phyloP scores from a whole-genome alignment of 2,329 filamentous ascomycete species.

The Didymella pomorum region DNA sequence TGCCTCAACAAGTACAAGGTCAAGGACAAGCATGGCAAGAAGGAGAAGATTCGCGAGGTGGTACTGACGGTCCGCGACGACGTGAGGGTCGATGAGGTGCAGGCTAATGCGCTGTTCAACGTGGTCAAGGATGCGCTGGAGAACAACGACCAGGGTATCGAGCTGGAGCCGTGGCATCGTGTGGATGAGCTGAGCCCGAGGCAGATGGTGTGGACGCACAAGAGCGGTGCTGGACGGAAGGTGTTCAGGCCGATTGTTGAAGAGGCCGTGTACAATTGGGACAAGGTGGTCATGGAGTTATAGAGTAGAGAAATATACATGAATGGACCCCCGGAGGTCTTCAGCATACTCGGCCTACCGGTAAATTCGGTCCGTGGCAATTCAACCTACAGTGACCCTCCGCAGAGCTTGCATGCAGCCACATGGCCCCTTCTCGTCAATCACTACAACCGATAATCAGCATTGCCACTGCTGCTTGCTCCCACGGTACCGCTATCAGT shows the following conservation, averaged over 20 bases:
- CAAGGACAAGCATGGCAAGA: conserved; percentile 51
- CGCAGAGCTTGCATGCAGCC: too few relatives aligned
- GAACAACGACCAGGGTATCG: conserved; percentile 47
- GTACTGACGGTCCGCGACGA: conserved; percentile 56
- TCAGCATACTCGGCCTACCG: not conserved
- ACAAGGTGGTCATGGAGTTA: conserved; percentile 30
- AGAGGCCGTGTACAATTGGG: conserved; percentile 54
- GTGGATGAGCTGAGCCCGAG: conserved; percentile 52
- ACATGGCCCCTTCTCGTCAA: too few relatives aligned
- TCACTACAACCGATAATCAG: too few relatives aligned
- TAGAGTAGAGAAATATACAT: not conserved
- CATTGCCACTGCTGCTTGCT: too few relatives aligned
- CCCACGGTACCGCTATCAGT: too few relatives aligned
- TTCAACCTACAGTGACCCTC: too few relatives aligned
- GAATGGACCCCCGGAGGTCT: not conserved
- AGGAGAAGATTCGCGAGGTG: conserved; percentile 58
- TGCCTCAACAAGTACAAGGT: conserved; percentile 58
- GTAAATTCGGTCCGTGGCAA: too few relatives aligned
- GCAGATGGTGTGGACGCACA: conserved; percentile 59
- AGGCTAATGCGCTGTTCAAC: conserved; percentile 55
- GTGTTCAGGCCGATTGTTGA: conserved; percentile 57
- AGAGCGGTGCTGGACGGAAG: conserved; percentile 53
- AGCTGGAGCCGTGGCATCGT: conserved; percentile 56
- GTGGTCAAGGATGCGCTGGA: conserved; percentile 54
- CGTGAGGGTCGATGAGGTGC: conserved; percentile 54